Conservation (phyloP, 805 yeast species). For the Kodamaea sagamina region DNA sequence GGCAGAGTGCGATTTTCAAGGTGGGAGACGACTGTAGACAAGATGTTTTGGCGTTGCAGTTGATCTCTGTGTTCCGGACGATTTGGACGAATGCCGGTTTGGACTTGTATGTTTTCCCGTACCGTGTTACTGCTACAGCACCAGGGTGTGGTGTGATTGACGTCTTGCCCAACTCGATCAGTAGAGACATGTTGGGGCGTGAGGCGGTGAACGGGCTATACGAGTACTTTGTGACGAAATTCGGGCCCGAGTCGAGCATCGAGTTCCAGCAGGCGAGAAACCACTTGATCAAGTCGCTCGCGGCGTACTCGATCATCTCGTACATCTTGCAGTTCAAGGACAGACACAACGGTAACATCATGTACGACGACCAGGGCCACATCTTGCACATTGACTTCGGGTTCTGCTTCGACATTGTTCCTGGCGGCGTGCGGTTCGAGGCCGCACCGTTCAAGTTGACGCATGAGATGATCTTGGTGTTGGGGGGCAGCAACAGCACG, state of each 20-base stretch:
- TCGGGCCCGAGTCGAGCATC: slow-evolving; percentile 90
- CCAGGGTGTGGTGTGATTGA: slow-evolving; percentile 99
- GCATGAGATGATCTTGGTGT: slow-evolving; percentile 91
- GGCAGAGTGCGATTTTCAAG: slow-evolving; percentile 97
- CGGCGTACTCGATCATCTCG: slow-evolving; percentile 91
- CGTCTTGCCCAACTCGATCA: slow-evolving; percentile 90
- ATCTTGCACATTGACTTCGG: slow-evolving; percentile 97
- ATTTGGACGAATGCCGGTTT: slow-evolving; percentile 88
- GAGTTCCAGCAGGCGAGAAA: slow-evolving; percentile 90
- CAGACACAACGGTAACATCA: slow-evolving; percentile 96
- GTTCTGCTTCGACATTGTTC: slow-evolving; percentile 96
- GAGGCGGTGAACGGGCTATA: slow-evolving; percentile 97
- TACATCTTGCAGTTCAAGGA: slow-evolving; percentile 92
- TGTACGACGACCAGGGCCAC: slow-evolving; percentile 95
- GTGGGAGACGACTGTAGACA: slow-evolving; percentile 99
- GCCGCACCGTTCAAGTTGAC: slow-evolving; percentile 98
- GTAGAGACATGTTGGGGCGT: slow-evolving; percentile 97
- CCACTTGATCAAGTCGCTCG: slow-evolving; percentile 89
- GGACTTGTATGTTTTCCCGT: slow-evolving; percentile 88
- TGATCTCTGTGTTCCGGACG: slow-evolving; percentile 86
- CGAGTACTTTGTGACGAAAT: slow-evolving; percentile 87
- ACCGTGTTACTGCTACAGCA: slow-evolving; percentile 96
- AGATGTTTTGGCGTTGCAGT: slow-evolving; percentile 90
- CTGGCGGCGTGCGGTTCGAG: slow-evolving; percentile 97
- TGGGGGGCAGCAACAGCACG: slow-evolving; percentile 87